A percentile compares a stretch with the other conserved stretches of the same genome.
phyloP scores from a whole-genome alignment of 2,329 filamentous ascomycete species.

The Alternaria tenuissima region DNA sequence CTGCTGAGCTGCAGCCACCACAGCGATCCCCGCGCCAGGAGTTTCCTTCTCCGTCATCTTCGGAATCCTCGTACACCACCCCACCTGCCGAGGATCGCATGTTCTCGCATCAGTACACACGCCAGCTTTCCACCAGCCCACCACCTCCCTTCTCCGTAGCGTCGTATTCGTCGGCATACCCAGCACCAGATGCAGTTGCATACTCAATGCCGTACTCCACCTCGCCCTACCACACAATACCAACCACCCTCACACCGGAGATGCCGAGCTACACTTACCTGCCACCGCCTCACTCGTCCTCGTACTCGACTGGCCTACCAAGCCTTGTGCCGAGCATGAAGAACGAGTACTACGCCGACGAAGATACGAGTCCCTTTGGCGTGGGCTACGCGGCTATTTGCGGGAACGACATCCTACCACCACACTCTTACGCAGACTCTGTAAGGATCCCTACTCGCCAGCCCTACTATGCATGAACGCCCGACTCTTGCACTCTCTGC shows the following conservation, averaged over 20 bases:
- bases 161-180: constrained; percentile 71
- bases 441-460: constrained; percentile 68
- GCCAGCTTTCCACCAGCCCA: constrained; percentile 75
- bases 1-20: constrained; percentile 60
- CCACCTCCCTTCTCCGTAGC: constrained; percentile 67
- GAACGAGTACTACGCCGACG: constrained; percentile 68
- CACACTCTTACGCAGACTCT: constrained; percentile 71
- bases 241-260: constrained; percentile 49
- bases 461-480: constrained; percentile 47
- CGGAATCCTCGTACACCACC: constrained; percentile 46
- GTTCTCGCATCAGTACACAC: constrained; percentile 71
- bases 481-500: constrained; percentile 32
- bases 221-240: constrained; percentile 50
- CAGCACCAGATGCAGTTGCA: constrained; percentile 70
- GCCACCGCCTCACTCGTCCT: constrained; percentile 56
- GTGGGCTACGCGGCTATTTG: constrained; percentile 72
- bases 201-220: constrained; percentile 64
- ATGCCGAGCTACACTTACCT: constrained; percentile 64
- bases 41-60: constrained; percentile 48
- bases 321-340: constrained; percentile 70
- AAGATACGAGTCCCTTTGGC: constrained; percentile 71
- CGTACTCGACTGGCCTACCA: constrained; percentile 66
- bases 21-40: constrained; percentile 48
- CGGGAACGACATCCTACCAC: constrained; percentile 68
- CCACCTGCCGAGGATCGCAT: constrained; percentile 73